Base-by-base conservation (phyloP, 352 stramenopile genomes). In the Phytophthora chlamydospora region DNA sequence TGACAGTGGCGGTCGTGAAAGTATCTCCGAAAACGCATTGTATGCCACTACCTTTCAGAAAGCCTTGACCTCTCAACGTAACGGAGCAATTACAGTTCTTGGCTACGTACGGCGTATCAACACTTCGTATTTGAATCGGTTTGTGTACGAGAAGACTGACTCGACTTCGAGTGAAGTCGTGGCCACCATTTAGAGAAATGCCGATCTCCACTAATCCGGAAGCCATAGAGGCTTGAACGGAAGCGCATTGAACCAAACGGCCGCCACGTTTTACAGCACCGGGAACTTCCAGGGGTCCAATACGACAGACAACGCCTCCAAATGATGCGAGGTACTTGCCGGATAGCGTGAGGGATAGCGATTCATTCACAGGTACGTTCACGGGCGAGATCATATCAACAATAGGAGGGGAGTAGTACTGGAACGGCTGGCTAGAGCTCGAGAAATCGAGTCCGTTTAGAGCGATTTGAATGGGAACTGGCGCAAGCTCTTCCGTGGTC, bases 131-230 rank as follows among this genome's bases (percentile, higher is more conserved):
- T 45, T n/a, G 16, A 16, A 79, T 41, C 1, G 53, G 58, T 1
- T 51, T 34, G 21, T 76, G 65, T 1, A 80, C 31, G 1, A 73
- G 3, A 14, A 80, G 36, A 2, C 33, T 49, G 0, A 38, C 12
- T 24, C 32, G 17, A 40, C 36, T 68, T 12, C 11, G 49, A 13
- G 72, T 62, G 34, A 73, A 83, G 42, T 83, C 71, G 32, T 63
- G 44, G 4, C 74, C 69, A 1, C 60, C 55, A 59, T 83, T 83
- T 13, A 83, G 40, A 29, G 75, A 80, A 35, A 80, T 29, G 33
- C 55, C 49, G 6, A 80, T 45, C n/a, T 60, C 51, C 6, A 68
- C 16, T 6, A 63, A 34, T 2, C 64, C 46, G 6, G 47, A 14
- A 1, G 1, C n/a, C 7, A 59, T 41, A 1, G 36, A 17, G 6